These are phyloP conservation scores for Scolecobasidium constrictum DNA, from an alignment of 2,329 filamentous ascomycete species.

Conservation along the genomic window DNA sequence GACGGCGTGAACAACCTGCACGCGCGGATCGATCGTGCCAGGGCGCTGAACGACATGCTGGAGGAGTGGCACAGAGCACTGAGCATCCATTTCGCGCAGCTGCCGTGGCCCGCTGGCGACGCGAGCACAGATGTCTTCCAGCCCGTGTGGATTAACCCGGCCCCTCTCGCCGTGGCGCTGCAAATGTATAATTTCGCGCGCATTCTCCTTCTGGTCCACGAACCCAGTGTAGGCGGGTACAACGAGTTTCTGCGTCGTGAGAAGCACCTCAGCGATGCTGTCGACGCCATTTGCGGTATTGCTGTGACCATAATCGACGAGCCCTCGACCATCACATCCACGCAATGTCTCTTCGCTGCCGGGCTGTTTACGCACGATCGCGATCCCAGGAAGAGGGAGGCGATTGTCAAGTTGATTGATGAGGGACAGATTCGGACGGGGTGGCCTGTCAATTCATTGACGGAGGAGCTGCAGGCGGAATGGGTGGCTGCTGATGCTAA, in stretches of 20 bases:
- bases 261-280: slow-evolving; percentile 34
- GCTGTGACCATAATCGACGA: slow-evolving; percentile 25
- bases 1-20: slow-evolving; percentile 29
- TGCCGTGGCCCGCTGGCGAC: slow-evolving; percentile 20
- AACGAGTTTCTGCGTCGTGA: slow-evolving; percentile 36
- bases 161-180: slow-evolving; percentile 32
- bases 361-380: slow-evolving; percentile 1
- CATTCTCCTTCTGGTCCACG: slow-evolving; percentile 42
- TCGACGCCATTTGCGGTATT: slow-evolving; percentile 40
- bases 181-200: slow-evolving; percentile 43
- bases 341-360: slow-evolving; percentile 1
- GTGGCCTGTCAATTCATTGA: slow-evolving; percentile 5
- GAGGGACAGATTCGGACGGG: slow-evolving; percentile 5
- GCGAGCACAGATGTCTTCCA: slow-evolving; percentile 25
- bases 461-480: slow-evolving; percentile 4
- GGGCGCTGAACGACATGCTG: slow-evolving; percentile 36
- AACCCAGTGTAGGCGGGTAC: slow-evolving; percentile 39
- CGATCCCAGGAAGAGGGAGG: slow-evolving; percentile 1
- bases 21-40: slow-evolving; percentile 34
- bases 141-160: slow-evolving; percentile 42
- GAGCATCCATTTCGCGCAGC: slow-evolving; percentile 33
- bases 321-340: slow-evolving; percentile 4
- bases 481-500: slow-evolving; percentile 1
- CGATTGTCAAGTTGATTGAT: slow-evolving; percentile 7
- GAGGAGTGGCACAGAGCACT: slow-evolving; percentile 38